phyloP scores from a whole-genome alignment of 1,139 yeast species.

The Scheffersomyces titani region DNA sequence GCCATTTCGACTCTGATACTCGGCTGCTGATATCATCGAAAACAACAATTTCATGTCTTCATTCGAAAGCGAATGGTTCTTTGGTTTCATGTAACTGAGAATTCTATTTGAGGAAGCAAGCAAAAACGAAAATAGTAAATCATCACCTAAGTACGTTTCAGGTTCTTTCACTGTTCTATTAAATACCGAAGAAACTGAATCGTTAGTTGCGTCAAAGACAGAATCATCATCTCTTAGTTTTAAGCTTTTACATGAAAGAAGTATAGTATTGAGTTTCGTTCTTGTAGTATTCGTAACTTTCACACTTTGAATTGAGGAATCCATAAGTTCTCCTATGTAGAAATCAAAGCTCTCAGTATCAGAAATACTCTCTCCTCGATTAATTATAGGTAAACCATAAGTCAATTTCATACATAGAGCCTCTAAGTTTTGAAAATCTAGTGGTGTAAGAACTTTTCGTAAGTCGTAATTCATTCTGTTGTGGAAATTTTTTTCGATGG shows the following conservation, averaged over 20 bases:
- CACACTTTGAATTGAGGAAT: constrained; percentile 30
- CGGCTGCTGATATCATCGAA: constrained; percentile 28
- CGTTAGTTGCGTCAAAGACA: constrained; percentile 3
- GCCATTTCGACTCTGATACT: constrained; percentile 11
- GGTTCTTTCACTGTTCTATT: constrained; percentile 6
- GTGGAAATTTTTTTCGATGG: constrained; percentile 65
- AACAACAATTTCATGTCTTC: constrained; percentile 34
- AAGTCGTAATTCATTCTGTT: constrained; percentile 81
- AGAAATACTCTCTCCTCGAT: constrained; percentile 2
- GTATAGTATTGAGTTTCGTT: constrained; percentile 28
- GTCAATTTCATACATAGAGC: constrained; percentile 58
- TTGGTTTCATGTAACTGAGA: constrained; percentile 36
- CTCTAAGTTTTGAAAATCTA: constrained; percentile 66
- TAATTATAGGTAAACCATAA: constrained; percentile 24
- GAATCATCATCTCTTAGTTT: constrained; percentile 9
- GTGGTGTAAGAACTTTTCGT: constrained; percentile 69
- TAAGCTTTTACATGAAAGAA: constrained; percentile 26
- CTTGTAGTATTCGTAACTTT: constrained; percentile 37
- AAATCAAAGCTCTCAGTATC: constrained; percentile 23
- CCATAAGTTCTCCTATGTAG: constrained; percentile 29
- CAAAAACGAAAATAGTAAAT: constrained; percentile 37
- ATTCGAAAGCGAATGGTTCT: constrained; percentile 31
- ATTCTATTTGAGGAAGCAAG: constrained; percentile 24
- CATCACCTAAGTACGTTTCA: constrained; percentile 22
- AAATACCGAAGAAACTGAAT: constrained; percentile 9